Percentiles rank a stretch among this genome's conserved stretches.
These are phyloP conservation scores for Aspergillus caelatus DNA, from an alignment of 2,329 filamentous ascomycete species.

Conservation along the genomic window DNA sequence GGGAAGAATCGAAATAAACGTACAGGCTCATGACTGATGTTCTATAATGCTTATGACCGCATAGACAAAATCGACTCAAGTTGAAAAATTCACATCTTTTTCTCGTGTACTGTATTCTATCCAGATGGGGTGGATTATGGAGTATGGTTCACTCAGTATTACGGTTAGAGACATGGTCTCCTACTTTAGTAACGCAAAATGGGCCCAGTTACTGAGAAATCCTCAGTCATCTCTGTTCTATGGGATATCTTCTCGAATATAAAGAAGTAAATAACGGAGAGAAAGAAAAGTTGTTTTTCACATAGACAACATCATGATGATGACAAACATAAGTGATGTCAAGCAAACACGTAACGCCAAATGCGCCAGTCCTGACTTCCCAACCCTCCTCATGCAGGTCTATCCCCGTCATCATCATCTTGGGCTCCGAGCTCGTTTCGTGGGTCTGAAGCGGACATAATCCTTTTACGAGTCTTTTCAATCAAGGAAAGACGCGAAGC, in stretches of 20 bases:
- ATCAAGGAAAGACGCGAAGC: constrained; percentile 5
- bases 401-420: constrained; percentile 25
- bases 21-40: constrained; percentile 10
- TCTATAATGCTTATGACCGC: constrained; percentile 23
- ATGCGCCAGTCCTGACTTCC: constrained; percentile 30
- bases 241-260: constrained; percentile 13
- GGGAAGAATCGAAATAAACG: constrained; percentile 68
- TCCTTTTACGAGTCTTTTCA: constrained; percentile 12
- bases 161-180: neutral
- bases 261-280: constrained; percentile 4
- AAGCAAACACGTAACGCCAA: constrained; percentile 31
- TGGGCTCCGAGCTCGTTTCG: constrained; percentile 20
- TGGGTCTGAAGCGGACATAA: constrained; percentile 11
- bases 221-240: constrained; percentile 10
- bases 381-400: constrained; percentile 24
- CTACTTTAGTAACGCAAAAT: neutral
- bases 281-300: constrained; percentile 6
- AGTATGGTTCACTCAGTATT: neutral
- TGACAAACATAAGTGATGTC: constrained; percentile 23
- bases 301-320: constrained; percentile 17
- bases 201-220: neutral
- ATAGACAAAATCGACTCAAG: constrained; percentile 4
- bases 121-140: neutral
- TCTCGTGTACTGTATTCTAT: neutral
- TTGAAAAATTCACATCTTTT: neutral